These are phyloP conservation scores for Baudoinia panamericana DNA, from an alignment of 495 filamentous ascomycete species.

Conservation along the genomic window DNA sequence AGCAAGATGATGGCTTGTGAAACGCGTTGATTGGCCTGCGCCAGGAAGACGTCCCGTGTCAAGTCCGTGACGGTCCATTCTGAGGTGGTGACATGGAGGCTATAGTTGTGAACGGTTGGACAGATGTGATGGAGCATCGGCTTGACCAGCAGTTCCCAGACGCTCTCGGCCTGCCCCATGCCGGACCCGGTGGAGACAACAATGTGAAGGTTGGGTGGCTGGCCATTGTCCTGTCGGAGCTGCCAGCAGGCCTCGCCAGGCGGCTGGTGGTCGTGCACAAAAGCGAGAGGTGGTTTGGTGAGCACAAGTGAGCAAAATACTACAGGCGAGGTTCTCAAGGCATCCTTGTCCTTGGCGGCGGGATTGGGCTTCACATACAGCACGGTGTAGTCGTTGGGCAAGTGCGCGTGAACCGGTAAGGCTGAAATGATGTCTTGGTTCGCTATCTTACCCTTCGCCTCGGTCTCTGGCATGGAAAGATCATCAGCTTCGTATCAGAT, in stretches of 20 bases:
- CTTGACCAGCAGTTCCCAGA: constrained; percentile 44
- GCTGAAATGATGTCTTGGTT: constrained; percentile 11
- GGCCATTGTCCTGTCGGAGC: constrained; percentile 3
- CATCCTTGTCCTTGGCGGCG: not conserved
- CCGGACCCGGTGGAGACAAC: constrained; percentile 66
- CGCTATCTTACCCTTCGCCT: constrained; percentile 1
- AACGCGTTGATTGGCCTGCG: constrained; percentile 34
- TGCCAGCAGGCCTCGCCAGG: constrained; percentile 12
- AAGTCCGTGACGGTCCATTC: constrained; percentile 49
- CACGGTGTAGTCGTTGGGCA: constrained; percentile 12
- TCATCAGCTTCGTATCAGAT: no score
- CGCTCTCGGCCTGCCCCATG: constrained; percentile 42
- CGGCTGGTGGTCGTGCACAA: constrained; percentile 16
- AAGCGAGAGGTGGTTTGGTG: constrained; percentile 9
- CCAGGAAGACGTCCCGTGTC: constrained; percentile 36
- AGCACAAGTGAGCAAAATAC: constrained; percentile 10
- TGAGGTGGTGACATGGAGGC: constrained; percentile 45
- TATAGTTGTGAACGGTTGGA: constrained; percentile 28
- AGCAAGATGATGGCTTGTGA: constrained; percentile 57
- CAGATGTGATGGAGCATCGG: constrained; percentile 42
- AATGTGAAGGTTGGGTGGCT: constrained; percentile 39
- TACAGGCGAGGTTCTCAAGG: constrained; percentile 1
- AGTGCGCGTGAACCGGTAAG: constrained; percentile 6
- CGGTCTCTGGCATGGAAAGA: no score
- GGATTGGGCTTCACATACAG: constrained; percentile 8